Percentiles rank a stretch among this genome's conserved stretches.
Evolutionary conservation across 2,329 filamentous ascomycete genomes (phyloP).

Genomic region (Xylariomycetidae sp.): DNA sequence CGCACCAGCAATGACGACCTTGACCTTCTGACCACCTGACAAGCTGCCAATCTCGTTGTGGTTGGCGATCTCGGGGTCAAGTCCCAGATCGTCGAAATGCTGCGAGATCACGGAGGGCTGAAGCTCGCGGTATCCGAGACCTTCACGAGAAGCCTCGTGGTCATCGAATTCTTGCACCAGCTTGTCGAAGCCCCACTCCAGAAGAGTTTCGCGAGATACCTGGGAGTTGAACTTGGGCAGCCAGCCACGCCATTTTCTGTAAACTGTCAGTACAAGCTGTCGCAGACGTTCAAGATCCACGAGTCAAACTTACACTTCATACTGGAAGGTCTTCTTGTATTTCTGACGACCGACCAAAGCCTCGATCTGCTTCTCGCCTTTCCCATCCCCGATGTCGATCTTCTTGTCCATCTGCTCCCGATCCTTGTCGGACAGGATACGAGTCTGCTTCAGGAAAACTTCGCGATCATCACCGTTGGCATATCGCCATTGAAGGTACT

Average conservation of each 20-base stretch:
- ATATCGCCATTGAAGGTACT: slow-evolving; percentile 98
- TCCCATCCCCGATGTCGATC: slow-evolving; percentile 79
- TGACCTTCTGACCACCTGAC: slow-evolving; percentile 97
- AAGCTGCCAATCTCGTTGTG: slow-evolving; percentile 97
- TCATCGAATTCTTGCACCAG: slow-evolving; percentile 97
- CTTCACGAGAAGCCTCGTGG: slow-evolving; percentile 96
- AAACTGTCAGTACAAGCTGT: slow-evolving; percentile 19
- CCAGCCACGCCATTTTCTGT: slow-evolving; percentile 80
- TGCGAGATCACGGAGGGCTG: slow-evolving; percentile 92
- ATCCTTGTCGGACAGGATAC: slow-evolving; percentile 78
- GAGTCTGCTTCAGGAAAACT: slow-evolving; percentile 95
- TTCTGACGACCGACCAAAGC: slow-evolving; percentile 93
- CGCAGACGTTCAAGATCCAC: background rate
- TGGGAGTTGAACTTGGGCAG: slow-evolving; percentile 91
- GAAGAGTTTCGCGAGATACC: slow-evolving; percentile 86
- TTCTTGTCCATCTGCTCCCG: slow-evolving; percentile 86
- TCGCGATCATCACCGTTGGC: slow-evolving; percentile 95
- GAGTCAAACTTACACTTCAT: slow-evolving; percentile 65
- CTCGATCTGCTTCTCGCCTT: slow-evolving; percentile 71
- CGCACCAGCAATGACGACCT: slow-evolving; percentile 91
- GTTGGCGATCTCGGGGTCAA: slow-evolving; percentile 96
- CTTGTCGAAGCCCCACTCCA: slow-evolving; percentile 83
- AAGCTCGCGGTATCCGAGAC: slow-evolving; percentile 89
- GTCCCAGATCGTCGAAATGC: slow-evolving; percentile 94
- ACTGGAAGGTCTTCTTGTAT: slow-evolving; percentile 98